Base-by-base conservation (phyloP, 345 rosid species). In the Moricandia arvensis region DNA sequence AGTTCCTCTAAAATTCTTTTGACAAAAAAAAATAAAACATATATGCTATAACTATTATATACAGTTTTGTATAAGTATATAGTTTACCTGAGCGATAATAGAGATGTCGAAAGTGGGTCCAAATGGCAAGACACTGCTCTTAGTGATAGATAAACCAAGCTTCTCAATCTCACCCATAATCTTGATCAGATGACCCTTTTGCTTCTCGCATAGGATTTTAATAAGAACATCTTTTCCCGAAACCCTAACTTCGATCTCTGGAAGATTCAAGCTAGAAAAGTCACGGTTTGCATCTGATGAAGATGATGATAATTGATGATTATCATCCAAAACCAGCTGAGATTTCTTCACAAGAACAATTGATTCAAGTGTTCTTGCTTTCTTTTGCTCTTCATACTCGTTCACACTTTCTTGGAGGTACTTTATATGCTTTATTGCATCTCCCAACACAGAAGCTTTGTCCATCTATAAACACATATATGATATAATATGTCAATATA, bases 401-500 rank as follows among this genome's bases (percentile, higher is more conserved):
- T 83, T 82, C 0, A 93, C 88, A 65, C 69, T 84, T 59, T 93
- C 96, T 77, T 93, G 96, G 67, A 93, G 86, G 55, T 87, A 85
- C 72, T 91, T 91, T 86, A 93, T 51, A 86, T 93, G 88, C 86
- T 88, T 86, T 59, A 91, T 84, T 3, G 97, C 84, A 81, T 87
- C 98, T 68, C 89, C 96, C 62, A 93, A 90, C 78, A 93, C 96
- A 16, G 97, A 91, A 80, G 90, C 93, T 72, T 93, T 93, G 79
- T 93, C 98, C 93, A 80, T 89, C 98, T 93, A 75, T 24, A 77
- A 34, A 38, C 17, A 55, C n/a, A 49, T 21, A 51, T 6, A 49
- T 10, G 26, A 24, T 51, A 26, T 3, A 18, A 13, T 31, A n/a
- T 13, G 16, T 47, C 60, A 47, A 47, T 29, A 29, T 29, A 29